Percentiles rank a stretch among this genome's conserved stretches.
Evolutionary conservation across 2,329 filamentous ascomycete species (phyloP).

Genomic region (Alternaria longipes): DNA sequence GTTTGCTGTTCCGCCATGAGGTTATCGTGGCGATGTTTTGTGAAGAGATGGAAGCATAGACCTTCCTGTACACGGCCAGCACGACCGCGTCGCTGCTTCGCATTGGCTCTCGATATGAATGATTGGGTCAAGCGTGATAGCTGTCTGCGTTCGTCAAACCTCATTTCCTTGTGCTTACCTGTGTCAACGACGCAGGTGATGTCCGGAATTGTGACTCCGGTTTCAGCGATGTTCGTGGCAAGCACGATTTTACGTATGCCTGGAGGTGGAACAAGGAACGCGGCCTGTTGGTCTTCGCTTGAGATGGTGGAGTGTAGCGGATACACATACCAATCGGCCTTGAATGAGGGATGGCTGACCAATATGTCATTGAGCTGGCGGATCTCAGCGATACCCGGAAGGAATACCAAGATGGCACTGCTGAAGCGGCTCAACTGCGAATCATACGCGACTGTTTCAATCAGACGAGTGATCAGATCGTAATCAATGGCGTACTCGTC

Average conservation of each 20-base stretch:
- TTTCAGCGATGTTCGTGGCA: constrained; percentile 98
- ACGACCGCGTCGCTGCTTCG: constrained; percentile 91
- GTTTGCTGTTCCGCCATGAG: constrained; percentile 90
- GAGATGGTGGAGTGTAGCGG: constrained; percentile 94
- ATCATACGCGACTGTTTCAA: constrained; percentile 77
- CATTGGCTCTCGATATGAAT: constrained; percentile 94
- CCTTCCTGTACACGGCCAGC: constrained; percentile 96
- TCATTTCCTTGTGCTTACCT: constrained; percentile 96
- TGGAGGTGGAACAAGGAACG: constrained; percentile 83
- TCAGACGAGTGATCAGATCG: constrained; percentile 81
- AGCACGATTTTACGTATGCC: constrained; percentile 92
- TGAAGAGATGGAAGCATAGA: constrained; percentile 95
- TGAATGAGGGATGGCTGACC: constrained; percentile 77
- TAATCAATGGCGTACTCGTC: constrained; percentile 95
- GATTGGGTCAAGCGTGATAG: constrained; percentile 90
- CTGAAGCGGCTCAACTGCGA: constrained; percentile 75
- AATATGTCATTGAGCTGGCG: constrained; percentile 87
- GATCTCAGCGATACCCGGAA: constrained; percentile 95
- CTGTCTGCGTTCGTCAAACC: constrained; percentile 92
- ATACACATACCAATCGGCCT: constrained; percentile 82
- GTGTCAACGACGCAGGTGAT: constrained; percentile 97
- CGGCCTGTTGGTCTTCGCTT: constrained; percentile 94
- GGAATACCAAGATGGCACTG: constrained; percentile 91
- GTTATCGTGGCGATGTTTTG: constrained; percentile 84
- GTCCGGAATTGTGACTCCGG: constrained; percentile 97